Percentiles rank a stretch among this genome's conserved stretches.
Evolutionary conservation across 768 basidiomycete species (phyloP).

Genomic region (Tephrocybe rancida): DNA sequence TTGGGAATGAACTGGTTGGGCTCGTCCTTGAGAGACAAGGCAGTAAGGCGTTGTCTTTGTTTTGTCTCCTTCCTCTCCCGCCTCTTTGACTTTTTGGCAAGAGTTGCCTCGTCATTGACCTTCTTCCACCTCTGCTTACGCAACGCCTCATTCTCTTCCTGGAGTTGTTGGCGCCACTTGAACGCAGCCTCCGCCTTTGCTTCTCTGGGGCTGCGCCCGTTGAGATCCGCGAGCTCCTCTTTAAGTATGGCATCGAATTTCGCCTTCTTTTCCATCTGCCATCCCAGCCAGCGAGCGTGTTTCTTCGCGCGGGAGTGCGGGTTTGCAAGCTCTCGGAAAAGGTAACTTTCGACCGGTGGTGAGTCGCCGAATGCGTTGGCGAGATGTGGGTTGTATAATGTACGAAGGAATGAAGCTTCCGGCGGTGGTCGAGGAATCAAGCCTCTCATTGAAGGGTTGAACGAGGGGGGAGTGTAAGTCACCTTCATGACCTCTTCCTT

Average conservation of each 20-base stretch:
- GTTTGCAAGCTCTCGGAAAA: conserved; percentile 74
- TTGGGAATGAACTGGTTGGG: conserved; percentile 63
- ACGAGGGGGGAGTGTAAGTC: conserved; percentile 68
- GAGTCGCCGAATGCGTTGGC: conserved; percentile 46
- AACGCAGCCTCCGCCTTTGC: conserved; percentile 75
- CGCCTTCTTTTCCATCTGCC: conserved; percentile 45
- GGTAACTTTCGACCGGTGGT: conserved; percentile 65
- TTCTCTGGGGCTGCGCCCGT: conserved; percentile 61
- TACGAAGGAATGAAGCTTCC: conserved; percentile 60
- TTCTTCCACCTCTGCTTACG: conserved; percentile 62
- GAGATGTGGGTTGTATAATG: conserved; percentile 58
- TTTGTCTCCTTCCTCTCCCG: conserved; percentile 54
- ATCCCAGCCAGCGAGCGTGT: conserved; percentile 72
- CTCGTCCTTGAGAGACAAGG: conserved; percentile 53
- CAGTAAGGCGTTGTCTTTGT: conserved; percentile 56
- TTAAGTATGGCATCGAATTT: conserved; percentile 56
- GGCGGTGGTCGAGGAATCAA: conserved; percentile 42
- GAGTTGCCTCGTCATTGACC: conserved; percentile 47
- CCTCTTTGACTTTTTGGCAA: conserved; percentile 57
- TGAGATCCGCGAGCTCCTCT: conserved; percentile 55
- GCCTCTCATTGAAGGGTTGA: conserved; percentile 39
- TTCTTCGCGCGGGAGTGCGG: conserved; percentile 85
- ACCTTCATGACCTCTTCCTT: conserved; percentile 63
- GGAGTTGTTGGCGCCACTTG: conserved; percentile 67
- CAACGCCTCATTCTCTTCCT: conserved; percentile 58